Evolutionary conservation across 2,329 filamentous ascomycete species (phyloP).

Genomic region (Fulvia fulva): DNA sequence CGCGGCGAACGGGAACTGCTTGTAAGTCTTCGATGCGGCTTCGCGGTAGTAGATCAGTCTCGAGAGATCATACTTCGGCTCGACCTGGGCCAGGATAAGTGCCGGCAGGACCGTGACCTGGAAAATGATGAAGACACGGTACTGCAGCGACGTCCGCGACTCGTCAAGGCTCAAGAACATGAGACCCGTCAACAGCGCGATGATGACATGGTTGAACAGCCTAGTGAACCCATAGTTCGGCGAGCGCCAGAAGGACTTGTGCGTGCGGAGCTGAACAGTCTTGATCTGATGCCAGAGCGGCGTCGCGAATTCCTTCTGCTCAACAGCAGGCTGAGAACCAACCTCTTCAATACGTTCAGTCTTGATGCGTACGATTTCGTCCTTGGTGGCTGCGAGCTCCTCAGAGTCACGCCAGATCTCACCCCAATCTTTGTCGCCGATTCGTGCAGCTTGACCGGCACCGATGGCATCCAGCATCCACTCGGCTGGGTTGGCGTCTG

Average conservation of each 20-base stretch:
- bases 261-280: conserved; percentile 67
- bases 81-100: conserved; percentile 77
- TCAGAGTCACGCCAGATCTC: conserved; percentile 73
- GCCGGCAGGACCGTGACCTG: conserved; percentile 80
- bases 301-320: conserved; percentile 76
- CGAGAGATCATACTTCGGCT: conserved; percentile 77
- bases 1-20: conserved; percentile 69
- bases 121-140: conserved; percentile 86
- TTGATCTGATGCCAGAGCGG: conserved; percentile 75
- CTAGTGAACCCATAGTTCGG: conserved; percentile 87
- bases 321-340: conserved; percentile 39
- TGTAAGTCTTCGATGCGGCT: conserved; percentile 81
- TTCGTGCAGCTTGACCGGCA: conserved; percentile 66
- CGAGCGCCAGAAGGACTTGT: conserved; percentile 77
- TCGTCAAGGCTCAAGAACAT: conserved; percentile 75
- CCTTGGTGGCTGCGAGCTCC: conserved; percentile 64
- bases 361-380: conserved; percentile 65
- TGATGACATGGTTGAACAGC: conserved; percentile 76
- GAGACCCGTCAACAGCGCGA: conserved; percentile 73
- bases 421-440: conserved; percentile 73
- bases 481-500: conserved; percentile 69
- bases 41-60: conserved; percentile 83
- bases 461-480: conserved; percentile 86
- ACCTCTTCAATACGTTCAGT: conserved; percentile 52
- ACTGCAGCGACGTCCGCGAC: conserved; percentile 72